These are phyloP conservation scores for Phalaenopsis equestris DNA, from an alignment of 106 monocot genomes.

Conservation along the genomic window DNA sequence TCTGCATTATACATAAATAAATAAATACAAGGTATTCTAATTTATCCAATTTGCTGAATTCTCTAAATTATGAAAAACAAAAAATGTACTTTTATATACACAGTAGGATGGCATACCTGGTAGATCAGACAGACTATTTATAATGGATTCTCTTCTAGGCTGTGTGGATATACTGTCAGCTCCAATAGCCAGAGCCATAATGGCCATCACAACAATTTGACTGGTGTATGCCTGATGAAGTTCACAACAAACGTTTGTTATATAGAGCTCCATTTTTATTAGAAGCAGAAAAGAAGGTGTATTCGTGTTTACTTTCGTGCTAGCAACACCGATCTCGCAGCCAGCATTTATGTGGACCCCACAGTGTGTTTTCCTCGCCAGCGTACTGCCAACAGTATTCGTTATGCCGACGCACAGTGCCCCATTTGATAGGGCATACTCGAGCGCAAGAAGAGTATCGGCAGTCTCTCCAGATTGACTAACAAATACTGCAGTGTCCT, in stretches of 20 bases:
- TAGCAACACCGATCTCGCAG: constrained; percentile 97
- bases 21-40: background rate
- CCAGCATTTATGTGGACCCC: constrained; percentile 98
- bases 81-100: background rate
- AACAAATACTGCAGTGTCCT: constrained; percentile 91
- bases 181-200: constrained; percentile 94
- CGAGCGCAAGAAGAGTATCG: constrained; percentile 85
- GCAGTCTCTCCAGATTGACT: constrained; percentile 99
- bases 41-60: background rate
- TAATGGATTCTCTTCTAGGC: constrained; percentile 59
- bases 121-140: constrained; percentile 42
- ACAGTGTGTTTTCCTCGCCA: constrained; percentile 91
- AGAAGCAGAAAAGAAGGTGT: background rate
- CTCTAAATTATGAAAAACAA: background rate
- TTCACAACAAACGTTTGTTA: background rate
- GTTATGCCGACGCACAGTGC: constrained; percentile 96
- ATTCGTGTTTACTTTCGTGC: constrained; percentile 61
- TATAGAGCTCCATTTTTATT: background rate
- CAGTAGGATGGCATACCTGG: constrained; percentile 38
- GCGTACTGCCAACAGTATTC: constrained; percentile 94
- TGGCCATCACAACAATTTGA: constrained; percentile 85
- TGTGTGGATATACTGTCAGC: constrained; percentile 71
- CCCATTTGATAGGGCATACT: constrained; percentile 87
- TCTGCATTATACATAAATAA: constrained; percentile 22
- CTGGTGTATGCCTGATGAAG: constrained; percentile 79